Evolutionary conservation across 2,329 filamentous ascomycete genomes (phyloP).

Genomic region (Trichoderma sp.): DNA sequence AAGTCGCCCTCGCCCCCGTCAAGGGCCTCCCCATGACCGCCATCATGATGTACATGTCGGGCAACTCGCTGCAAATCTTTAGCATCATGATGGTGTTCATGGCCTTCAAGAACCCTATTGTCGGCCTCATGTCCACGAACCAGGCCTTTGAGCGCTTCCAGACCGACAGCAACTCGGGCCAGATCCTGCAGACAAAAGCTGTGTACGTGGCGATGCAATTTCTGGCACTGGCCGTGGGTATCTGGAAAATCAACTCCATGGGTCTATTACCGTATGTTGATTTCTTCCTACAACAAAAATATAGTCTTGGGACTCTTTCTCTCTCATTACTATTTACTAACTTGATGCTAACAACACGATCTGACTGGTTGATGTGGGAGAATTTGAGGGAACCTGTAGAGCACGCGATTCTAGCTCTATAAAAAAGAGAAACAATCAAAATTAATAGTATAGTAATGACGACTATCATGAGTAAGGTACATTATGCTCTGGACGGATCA

Average conservation of each 20-base stretch:
- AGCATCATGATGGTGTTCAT: slow-evolving; percentile 99
- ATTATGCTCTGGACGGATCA: background rate
- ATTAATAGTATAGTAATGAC: slow-evolving; percentile 5
- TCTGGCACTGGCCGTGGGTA: slow-evolving; percentile 76
- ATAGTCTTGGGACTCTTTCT: background rate
- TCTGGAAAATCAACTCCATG: slow-evolving; percentile 98
- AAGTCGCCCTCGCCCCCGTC: slow-evolving; percentile 87
- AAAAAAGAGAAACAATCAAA: slow-evolving; percentile 24
- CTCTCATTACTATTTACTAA: background rate
- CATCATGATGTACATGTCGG: slow-evolving; percentile 99
- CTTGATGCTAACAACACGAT: slow-evolving; percentile 72
- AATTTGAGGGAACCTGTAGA: slow-evolving; percentile 69
- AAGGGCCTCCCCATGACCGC: slow-evolving; percentile 97
- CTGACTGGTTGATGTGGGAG: slow-evolving; percentile 98
- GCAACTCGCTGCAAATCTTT: slow-evolving; percentile 97
- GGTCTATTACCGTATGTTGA: slow-evolving; percentile 82
- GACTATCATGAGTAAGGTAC: background rate
- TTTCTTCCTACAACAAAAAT: background rate
- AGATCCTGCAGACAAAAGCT: slow-evolving; percentile 80
- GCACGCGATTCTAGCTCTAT: slow-evolving; percentile 63
- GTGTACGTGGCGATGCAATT: slow-evolving; percentile 88
- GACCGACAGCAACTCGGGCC: slow-evolving; percentile 70
- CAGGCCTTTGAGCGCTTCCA: slow-evolving; percentile 90
- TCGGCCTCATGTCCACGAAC: slow-evolving; percentile 80
- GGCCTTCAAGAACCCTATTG: slow-evolving; percentile 94